Evolutionary conservation across 805 yeast species (phyloP).

Genomic region (Zygosaccharomyces lentus): DNA sequence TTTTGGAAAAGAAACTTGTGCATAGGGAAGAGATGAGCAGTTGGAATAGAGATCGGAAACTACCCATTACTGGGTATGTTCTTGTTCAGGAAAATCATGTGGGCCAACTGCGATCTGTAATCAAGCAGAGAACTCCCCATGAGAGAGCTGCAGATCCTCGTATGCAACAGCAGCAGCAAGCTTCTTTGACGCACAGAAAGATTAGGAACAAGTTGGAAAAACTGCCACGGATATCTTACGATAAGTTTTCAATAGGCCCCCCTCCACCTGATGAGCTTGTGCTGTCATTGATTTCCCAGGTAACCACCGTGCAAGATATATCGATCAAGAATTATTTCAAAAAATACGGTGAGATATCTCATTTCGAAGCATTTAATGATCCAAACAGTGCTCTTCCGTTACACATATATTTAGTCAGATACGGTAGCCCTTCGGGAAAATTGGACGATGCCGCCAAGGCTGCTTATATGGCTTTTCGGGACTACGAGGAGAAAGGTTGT

Average conservation of each 20-base stretch:
- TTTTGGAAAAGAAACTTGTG: conserved; percentile 17
- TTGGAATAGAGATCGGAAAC: conserved; percentile 24
- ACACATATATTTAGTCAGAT: conserved; percentile 63
- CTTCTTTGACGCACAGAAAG: conserved; percentile 15
- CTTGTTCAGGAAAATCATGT: conserved; percentile 16
- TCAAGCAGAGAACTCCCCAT: conserved; percentile 21
- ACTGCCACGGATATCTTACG: conserved; percentile 44
- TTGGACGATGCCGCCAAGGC: conserved; percentile 45
- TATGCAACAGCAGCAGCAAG: neutral
- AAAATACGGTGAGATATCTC: conserved; percentile 59
- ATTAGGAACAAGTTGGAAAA: conserved; percentile 14
- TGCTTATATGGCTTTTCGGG: conserved; percentile 44
- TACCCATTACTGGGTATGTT: conserved; percentile 28
- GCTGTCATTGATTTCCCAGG: conserved; percentile 47
- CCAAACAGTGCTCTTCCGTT: conserved; percentile 74
- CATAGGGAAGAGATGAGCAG: conserved; percentile 24
- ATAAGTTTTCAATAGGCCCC: conserved; percentile 68
- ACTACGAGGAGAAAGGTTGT: conserved; percentile 39
- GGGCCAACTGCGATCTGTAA: conserved; percentile 17
- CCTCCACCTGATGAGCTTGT: conserved; percentile 68
- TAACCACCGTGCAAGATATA: conserved; percentile 19
- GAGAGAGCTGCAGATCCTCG: conserved; percentile 29
- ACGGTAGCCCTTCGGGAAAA: conserved; percentile 50
- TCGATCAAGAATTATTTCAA: conserved; percentile 48
- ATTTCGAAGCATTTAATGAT: conserved; percentile 57